Base-by-base conservation (phyloP, 1,139 yeast genomes). In the Pichia sp. region DNA sequence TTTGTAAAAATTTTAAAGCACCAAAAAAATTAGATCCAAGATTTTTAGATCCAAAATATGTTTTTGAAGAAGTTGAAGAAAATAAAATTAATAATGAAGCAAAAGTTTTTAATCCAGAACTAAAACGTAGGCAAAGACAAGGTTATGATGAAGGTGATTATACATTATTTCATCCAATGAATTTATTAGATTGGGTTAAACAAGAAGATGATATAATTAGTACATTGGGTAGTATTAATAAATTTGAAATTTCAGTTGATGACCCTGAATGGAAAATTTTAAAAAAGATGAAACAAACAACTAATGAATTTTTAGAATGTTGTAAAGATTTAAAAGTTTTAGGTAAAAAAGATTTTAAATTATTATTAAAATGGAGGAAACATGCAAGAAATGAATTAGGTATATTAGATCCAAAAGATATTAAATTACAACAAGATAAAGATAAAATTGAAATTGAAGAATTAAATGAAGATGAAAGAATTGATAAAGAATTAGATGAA, bases 71-170 rank as follows among this genome's bases (percentile, higher is more conserved):
- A 63, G 68, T 92, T 51, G 80, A 82, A 16, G 85, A 81, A 49
- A 85, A 81, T 4, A 82, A 81, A 31, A 74, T 67, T n/a, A 89
- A 92, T 62, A 85, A 82, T 62, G 96, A 92, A 66, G 89, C 95
- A 11, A 89, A 89, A 62, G 84, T 92, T 36, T 92, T 82, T 68
- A 89, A 92, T 60, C 98, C 98, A 0, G 97, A 90, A 59, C 80
- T 83, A 66, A 87, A 87, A 65, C 78, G 76, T 50, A 82, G 97
- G 68, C 85, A 82, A 64, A 85, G 99, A 77, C 86, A 84, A 55
- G 99, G 99, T 75, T 92, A 92, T 68, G 97, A 87, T 51, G 98
- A 92, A 61, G 96, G 95, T 43, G 96, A 92, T 59, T 80, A 85
- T 59, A 70, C 82, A 29, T 78, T 82, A 55, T 86, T 79, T 62